Base-by-base conservation (phyloP, 805 yeast species). In the Cyberlindnera galapagoensis region DNA sequence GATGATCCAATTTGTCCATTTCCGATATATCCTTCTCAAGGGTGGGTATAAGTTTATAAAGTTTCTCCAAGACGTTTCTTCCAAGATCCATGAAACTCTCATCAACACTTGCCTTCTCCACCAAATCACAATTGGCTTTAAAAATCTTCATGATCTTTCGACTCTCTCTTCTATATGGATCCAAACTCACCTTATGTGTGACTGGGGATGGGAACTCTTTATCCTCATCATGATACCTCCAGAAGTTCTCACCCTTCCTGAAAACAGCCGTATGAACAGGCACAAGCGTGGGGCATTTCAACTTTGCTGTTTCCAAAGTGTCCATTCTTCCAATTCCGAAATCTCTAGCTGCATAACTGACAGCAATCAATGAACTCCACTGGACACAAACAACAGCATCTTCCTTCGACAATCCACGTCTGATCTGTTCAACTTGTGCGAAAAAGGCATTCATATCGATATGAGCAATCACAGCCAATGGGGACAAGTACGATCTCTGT, bases 71-170 rank as follows among this genome's bases (percentile, higher is more conserved):
- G 0, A 85, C 72, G 16, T 72, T 44, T 23, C 81, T 61, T 0
- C 97, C 95, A 24, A 92, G 55, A 57, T 92, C 97, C 44, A 92
- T 43, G 51, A 81, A 92, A 30, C 87, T 78, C 58, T 92, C 98
- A 58, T 92, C 98, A 13, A 88, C 92, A 58, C 97, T 86, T 0
- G 96, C 97, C 59, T 88, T 88, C 54, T 92, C 95, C 1, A 86
- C 85, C 11, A 68, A 46, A 36, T 74, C 80, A 51, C 90, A 83
- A 38, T 67, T 63, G 7, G 60, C 52, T 35, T 70, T 69, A 46
- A 92, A 69, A 0, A 90, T 60, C 21, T 72, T 63, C 50, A 86
- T 65, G 38, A 92, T 78, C 55, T 81, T 83, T 12, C 95, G 63
- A 38, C 92, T 79, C 49, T 86, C 95, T 38, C 95, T 59, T 38